A percentile compares a stretch with the other conserved stretches of the same genome.
Evolutionary conservation across 495 filamentous ascomycete genomes (phyloP).

Genomic region (Oleoguttula mirabilis): DNA sequence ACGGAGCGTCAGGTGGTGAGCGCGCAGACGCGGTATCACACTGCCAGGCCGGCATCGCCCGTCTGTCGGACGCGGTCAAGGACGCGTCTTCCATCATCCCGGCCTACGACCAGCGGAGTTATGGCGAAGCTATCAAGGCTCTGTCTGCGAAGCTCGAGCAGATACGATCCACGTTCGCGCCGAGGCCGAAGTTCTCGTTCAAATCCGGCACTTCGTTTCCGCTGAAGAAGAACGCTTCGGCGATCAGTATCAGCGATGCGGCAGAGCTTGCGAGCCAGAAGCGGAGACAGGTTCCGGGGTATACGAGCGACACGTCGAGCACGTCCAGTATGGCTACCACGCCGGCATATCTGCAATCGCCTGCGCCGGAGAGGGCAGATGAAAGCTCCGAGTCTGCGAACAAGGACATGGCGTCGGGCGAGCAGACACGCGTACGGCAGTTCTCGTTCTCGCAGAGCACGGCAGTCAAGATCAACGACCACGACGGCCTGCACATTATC

Average conservation of each 20-base stretch:
- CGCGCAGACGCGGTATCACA: slow-evolving; percentile 55
- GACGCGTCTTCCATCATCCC: slow-evolving; percentile 58
- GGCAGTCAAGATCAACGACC: slow-evolving; percentile 54
- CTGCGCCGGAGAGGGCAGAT: slow-evolving; percentile 23
- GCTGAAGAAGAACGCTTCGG: slow-evolving; percentile 30
- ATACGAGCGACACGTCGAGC: slow-evolving; percentile 26
- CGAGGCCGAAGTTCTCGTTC: slow-evolving; percentile 62
- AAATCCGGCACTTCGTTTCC: slow-evolving; percentile 35
- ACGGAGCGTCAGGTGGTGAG: slow-evolving; percentile 42
- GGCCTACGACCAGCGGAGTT: slow-evolving; percentile 65
- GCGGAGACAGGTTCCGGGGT: slow-evolving; percentile 35
- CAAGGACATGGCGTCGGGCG: too few relatives aligned
- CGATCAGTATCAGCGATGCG: slow-evolving; percentile 34
- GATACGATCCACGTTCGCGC: slow-evolving; percentile 44
- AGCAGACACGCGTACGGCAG: slow-evolving; percentile 36
- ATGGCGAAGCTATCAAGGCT: slow-evolving; percentile 59
- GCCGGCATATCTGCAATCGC: slow-evolving; percentile 41
- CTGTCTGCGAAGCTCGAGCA: slow-evolving; percentile 53
- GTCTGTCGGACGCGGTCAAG: slow-evolving; percentile 55
- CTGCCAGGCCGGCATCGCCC: slow-evolving; percentile 51
- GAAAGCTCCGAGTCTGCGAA: too few relatives aligned
- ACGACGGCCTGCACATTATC: slow-evolving; percentile 54
- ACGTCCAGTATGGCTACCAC: slow-evolving; percentile 30
- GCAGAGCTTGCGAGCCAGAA: slow-evolving; percentile 22
- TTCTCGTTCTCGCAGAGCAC: slow-evolving; percentile 52